Evolutionary conservation across 768 basidiomycete genomes (phyloP), one percentile per base, ranked within the genome.

Genomic region (Kwoniella shandongensis): DNA sequence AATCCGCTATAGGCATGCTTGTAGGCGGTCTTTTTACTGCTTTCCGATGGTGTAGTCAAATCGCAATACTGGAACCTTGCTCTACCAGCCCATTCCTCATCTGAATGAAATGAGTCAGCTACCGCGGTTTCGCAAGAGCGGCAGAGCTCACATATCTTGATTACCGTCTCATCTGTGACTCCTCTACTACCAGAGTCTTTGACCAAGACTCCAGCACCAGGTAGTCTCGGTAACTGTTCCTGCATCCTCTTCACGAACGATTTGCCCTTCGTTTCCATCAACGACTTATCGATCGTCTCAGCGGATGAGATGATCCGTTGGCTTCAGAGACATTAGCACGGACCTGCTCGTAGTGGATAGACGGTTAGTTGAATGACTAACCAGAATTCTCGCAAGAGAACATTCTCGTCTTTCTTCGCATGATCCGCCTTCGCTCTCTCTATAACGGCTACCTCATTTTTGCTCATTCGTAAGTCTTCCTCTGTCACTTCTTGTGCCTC

Each of bases 61-160:
- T 96, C 91, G 72, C 90, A 92, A 71, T 96, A 94, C 75, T 93
- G 89, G 78, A 96, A 97, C 49, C 91, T 81, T 23, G 83, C 83
- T 62, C 82, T 80, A 10, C 81, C 88, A 4, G 89, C 90, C 92
- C 93, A 97, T 38, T 87, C 83, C 52, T 88, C 69, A 74, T 97
- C 73, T 75, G 39, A 6, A 2, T 17, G 23, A 23, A 15, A 20
- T 5, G 13, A 23, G 13, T 57, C 48, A 57, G 46, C 25, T 23
- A 1, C 36, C 42, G 22, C 3, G 25, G 8, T 6, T 25, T 4
- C 50, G 17, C n/a, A 12, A 18, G 22, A 15, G 18, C 13, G 3
- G 23, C n/a, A 29, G 10, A 36, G 47, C 70, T 63, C 27, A 69
- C 70, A 96, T 7, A 82, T 81, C 71, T 85, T 85, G 63, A 80